Percentiles rank a stretch among this genome's conserved stretches.
phyloP scores from a whole-genome alignment of 805 yeast genomes.

The Saturnispora gosingensis region DNA sequence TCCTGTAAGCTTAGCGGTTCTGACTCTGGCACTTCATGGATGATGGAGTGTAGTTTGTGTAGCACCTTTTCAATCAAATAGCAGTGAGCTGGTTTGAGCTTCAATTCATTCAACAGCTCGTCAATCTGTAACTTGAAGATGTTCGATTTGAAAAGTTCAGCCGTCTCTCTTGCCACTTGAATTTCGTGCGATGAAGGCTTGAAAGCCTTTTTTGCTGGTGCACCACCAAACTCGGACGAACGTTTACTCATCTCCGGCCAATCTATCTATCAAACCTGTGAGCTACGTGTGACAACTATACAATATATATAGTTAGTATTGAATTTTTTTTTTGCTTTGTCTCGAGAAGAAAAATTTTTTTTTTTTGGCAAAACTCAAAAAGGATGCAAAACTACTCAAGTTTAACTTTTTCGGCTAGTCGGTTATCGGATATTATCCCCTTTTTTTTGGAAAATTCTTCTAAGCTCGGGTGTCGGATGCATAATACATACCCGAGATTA shows the following conservation, averaged over 20 bases:
- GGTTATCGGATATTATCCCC: background rate
- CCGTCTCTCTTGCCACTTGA: slow-evolving; percentile 87
- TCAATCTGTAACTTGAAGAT: slow-evolving; percentile 93
- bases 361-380: background rate
- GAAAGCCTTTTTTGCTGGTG: slow-evolving; percentile 15
- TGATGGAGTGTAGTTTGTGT: slow-evolving; percentile 60
- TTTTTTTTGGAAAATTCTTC: no score
- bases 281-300: background rate
- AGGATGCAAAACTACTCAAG: no score
- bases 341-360: background rate
- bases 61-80: slow-evolving; percentile 62
- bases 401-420: background rate
- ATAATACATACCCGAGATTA: background rate
- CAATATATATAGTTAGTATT: no score
- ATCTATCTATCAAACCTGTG: background rate
- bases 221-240: background rate
- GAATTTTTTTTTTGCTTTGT: slow-evolving; percentile 6
- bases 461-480: no score
- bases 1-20: slow-evolving; percentile 45
- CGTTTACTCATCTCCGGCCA: slow-evolving; percentile 5
- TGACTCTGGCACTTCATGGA: slow-evolving; percentile 54
- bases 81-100: slow-evolving; percentile 60
- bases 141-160: slow-evolving; percentile 88
- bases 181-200: slow-evolving; percentile 67
- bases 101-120: slow-evolving; percentile 75